Evolutionary conservation across 345 rosid genomes (phyloP).

Genomic region (Garcia nutans): DNA sequence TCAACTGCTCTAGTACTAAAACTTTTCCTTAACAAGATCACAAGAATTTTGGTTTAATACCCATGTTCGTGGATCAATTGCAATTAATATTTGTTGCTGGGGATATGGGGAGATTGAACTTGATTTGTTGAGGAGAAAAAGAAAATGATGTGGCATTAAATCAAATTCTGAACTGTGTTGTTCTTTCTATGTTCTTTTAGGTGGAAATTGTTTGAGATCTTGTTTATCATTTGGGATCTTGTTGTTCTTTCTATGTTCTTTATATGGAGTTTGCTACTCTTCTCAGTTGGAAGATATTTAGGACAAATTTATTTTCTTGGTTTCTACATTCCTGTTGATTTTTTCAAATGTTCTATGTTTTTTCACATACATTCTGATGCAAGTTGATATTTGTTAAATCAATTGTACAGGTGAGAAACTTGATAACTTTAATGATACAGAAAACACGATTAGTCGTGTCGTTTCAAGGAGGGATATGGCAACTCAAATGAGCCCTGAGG

Average conservation of each 20-base stretch:
- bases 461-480: slow-evolving; percentile 81
- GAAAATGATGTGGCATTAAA: not conserved
- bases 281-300: not conserved
- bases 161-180: not conserved
- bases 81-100: not conserved
- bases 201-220: not conserved
- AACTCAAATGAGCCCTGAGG: slow-evolving; percentile 85
- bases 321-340: not conserved
- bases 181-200: not conserved
- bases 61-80: slow-evolving; percentile 4
- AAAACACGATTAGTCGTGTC: slow-evolving; percentile 40
- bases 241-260: no score
- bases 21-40: not conserved
- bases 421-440: slow-evolving; percentile 37
- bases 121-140: not conserved
- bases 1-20: not conserved
- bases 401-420: slow-evolving; percentile 55
- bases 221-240: not conserved
- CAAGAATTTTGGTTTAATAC: not conserved
- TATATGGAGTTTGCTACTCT: not conserved
- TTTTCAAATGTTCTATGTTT: not conserved
- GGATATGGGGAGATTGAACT: not conserved
- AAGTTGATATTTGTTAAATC: slow-evolving; percentile 5
- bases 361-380: not conserved
- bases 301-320: not conserved